Base-by-base conservation (phyloP, 169 alveolate species). In the Eimeria tenella region DNA sequence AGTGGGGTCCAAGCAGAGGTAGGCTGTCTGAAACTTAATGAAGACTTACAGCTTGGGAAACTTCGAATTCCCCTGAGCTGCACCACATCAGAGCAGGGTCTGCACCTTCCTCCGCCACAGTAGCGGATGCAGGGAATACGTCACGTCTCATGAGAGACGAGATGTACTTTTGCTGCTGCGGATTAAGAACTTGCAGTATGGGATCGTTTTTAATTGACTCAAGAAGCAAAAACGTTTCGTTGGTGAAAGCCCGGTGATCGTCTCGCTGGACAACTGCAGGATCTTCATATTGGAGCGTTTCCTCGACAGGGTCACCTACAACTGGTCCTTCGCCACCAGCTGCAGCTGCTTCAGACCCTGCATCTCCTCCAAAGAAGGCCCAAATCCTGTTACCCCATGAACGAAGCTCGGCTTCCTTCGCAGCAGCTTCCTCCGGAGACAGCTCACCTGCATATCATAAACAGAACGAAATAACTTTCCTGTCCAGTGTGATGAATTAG, bases 261-360 rank as follows among this genome's bases (percentile, higher is more conserved):
- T 92, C 95, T 17, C 95, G 73, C 79, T 92, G 95, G 58, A 92
- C 95, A 19, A 92, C 89, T 19, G 95, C 95, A 13, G 89, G 88
- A 52, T 92, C 95, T 15, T 92, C 95, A 52, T 31, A 92, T 13
- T 60, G 79, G 62, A 92, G 83, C 60, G 95, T 92, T 58, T 81
- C 81, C 75, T 92, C 87, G 21, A 53, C 91, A 42, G 70, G 93
- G 60, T 86, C 93, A 23, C 77, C 79, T 62, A 53, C 8, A 4
- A 53, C n/a, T 65, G 25, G 58, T 55, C 19, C 58, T 8, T 58
- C 86, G 25, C 79, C 63, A 68, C 21, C 89, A 21, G 79, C 77
- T 49, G 73, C n/a, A 21, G 87, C 60, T 63, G 52, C 60, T 50
- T 70, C 92, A 2, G 86, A 71, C n/a, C 56, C 86, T 21, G 70